These are phyloP conservation scores for Hypomyces rosellus DNA, from an alignment of 2,329 filamentous ascomycete species.

Conservation along the genomic window DNA sequence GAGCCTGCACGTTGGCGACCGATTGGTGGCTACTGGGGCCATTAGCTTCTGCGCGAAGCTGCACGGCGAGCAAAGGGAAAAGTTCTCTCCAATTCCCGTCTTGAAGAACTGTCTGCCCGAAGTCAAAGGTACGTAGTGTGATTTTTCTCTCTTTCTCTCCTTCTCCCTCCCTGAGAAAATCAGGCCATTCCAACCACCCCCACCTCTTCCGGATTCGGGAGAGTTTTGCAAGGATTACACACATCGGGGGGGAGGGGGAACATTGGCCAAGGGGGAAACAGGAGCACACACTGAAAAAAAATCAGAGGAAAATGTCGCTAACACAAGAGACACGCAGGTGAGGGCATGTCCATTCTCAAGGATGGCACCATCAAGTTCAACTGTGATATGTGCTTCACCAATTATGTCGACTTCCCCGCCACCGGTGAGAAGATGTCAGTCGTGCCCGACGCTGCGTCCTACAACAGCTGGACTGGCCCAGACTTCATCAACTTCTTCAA, in stretches of 20 bases:
- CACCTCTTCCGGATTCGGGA: neutral
- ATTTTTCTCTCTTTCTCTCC: too few relatives aligned
- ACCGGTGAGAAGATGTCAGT: slow-evolving; percentile 48
- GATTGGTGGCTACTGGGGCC: slow-evolving; percentile 51
- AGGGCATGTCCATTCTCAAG: slow-evolving; percentile 38
- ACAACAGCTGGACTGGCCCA: slow-evolving; percentile 36
- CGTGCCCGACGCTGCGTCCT: slow-evolving; percentile 37
- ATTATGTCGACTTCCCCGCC: slow-evolving; percentile 39
- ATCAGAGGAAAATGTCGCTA: slow-evolving; percentile 2
- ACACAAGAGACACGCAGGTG: slow-evolving; percentile 22
- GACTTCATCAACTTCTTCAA: slow-evolving; percentile 37
- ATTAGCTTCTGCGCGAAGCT: slow-evolving; percentile 36
- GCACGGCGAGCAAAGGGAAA: slow-evolving; percentile 37
- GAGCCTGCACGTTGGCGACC: slow-evolving; percentile 45
- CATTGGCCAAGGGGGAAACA: too few relatives aligned
- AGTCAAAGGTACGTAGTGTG: slow-evolving; percentile 33
- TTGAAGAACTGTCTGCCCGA: slow-evolving; percentile 39
- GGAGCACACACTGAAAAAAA: too few relatives aligned
- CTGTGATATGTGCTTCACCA: slow-evolving; percentile 52
- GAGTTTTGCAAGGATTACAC: too few relatives aligned
- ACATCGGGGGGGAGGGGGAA: too few relatives aligned
- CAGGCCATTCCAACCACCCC: neutral
- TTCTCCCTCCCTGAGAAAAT: too few relatives aligned
- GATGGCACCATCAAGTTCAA: slow-evolving; percentile 55
- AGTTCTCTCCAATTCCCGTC: slow-evolving; percentile 46